phyloP scores from a whole-genome alignment of 2,329 filamentous ascomycete species.

The Aspergillus glaucus region DNA sequence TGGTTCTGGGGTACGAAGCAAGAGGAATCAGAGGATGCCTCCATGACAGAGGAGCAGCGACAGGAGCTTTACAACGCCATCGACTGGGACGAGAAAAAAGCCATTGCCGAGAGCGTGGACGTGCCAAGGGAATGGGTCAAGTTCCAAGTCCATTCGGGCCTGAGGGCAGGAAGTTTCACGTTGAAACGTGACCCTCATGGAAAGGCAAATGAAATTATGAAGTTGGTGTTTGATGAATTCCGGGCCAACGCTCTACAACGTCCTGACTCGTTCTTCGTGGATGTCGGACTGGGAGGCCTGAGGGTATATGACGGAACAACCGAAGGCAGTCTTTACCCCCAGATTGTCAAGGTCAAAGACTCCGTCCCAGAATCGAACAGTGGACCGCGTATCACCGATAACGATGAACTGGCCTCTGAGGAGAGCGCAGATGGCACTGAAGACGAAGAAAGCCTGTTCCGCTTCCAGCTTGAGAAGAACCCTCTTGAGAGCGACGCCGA shows the following conservation, averaged over 20 bases:
- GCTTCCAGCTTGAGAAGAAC: slow-evolving; percentile 88
- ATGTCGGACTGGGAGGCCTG: slow-evolving; percentile 85
- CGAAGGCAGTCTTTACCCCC: slow-evolving; percentile 79
- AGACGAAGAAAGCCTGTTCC: slow-evolving; percentile 75
- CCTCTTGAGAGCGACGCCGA: slow-evolving; percentile 90
- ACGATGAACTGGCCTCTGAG: slow-evolving; percentile 33
- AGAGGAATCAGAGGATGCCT: slow-evolving; percentile 66
- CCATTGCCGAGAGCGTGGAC: slow-evolving; percentile 79
- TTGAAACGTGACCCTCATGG: slow-evolving; percentile 77
- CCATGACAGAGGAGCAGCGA: slow-evolving; percentile 91
- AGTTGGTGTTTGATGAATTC: slow-evolving; percentile 90
- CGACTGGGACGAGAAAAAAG: slow-evolving; percentile 95
- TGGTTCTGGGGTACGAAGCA: slow-evolving; percentile 87
- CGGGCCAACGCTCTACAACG: slow-evolving; percentile 83
- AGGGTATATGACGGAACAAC: slow-evolving; percentile 95
- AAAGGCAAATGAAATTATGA: slow-evolving; percentile 73
- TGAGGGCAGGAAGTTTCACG: slow-evolving; percentile 95
- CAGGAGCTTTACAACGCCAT: slow-evolving; percentile 97
- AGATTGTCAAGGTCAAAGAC: slow-evolving; percentile 94
- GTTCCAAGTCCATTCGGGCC: slow-evolving; percentile 81
- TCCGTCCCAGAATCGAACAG: slow-evolving; percentile 53
- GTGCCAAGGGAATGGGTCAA: slow-evolving; percentile 87
- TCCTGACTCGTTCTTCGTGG: slow-evolving; percentile 82
- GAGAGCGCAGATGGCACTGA: slow-evolving; percentile 38
- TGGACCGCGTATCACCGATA: slow-evolving; percentile 19